phyloP scores from a whole-genome alignment of 2,329 filamentous ascomycete genomes.

The Phialophora verrucosa region DNA sequence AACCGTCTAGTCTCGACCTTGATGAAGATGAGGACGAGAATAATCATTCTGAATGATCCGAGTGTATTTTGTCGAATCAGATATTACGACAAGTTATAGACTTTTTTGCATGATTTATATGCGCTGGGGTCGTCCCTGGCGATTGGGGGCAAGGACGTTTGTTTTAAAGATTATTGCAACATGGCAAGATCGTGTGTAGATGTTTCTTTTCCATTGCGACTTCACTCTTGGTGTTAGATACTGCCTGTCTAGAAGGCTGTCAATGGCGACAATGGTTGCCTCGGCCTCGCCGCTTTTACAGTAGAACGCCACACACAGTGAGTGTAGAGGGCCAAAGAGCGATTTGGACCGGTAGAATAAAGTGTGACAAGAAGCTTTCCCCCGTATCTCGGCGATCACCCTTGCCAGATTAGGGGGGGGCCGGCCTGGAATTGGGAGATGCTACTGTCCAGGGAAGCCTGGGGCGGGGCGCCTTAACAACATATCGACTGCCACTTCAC shows the following conservation, averaged over 20 bases:
- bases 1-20: constrained; percentile 13
- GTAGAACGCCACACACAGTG: too few relatives aligned
- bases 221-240: too few relatives aligned
- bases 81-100: not conserved
- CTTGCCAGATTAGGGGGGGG: not conserved
- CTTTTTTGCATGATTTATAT: not conserved
- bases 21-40: constrained; percentile 4
- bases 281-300: too few relatives aligned
- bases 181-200: not conserved
- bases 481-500: not conserved
- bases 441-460: not conserved
- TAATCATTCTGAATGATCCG: constrained; percentile 11
- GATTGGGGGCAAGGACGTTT: not conserved
- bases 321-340: too few relatives aligned
- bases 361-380: not conserved
- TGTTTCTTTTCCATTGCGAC: too few relatives aligned
- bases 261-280: too few relatives aligned
- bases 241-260: too few relatives aligned
- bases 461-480: not conserved
- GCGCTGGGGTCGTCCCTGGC: not conserved
- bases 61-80: not conserved
- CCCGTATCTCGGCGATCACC: not conserved
- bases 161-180: not conserved
- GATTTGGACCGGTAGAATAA: too few relatives aligned
- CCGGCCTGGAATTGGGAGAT: too few relatives aligned